Percentiles rank a stretch among this genome's conserved stretches.
These are phyloP conservation scores for Erucastrum elatum DNA, from an alignment of 345 rosid genomes.

Conservation along the genomic window DNA sequence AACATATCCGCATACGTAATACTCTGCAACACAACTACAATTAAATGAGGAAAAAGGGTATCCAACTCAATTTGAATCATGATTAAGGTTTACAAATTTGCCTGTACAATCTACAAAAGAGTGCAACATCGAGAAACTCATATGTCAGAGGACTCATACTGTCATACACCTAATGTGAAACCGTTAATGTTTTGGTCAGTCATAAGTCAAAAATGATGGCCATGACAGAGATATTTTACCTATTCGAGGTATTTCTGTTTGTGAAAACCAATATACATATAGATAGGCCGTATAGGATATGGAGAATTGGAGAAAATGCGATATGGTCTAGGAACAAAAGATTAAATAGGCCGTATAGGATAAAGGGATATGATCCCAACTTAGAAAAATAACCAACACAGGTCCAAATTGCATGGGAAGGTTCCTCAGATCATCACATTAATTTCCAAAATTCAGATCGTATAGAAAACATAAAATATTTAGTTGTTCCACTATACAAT, in stretches of 20 bases:
- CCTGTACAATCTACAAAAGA: not conserved
- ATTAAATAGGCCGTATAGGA: constrained; percentile 27
- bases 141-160: not conserved
- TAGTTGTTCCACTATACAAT: constrained; percentile 18
- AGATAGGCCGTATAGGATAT: constrained; percentile 20
- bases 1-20: not conserved
- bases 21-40: not conserved
- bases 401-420: constrained; percentile 29
- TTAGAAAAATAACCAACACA: constrained; percentile 2
- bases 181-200: not conserved
- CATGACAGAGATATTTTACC: constrained; percentile 1
- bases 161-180: not conserved
- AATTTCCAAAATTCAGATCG: not conserved
- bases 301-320: too few species aligned
- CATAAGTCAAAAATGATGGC: not conserved
- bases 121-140: not conserved
- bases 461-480: not conserved
- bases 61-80: not conserved
- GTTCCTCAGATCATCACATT: constrained; percentile 28
- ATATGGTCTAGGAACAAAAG: constrained; percentile 13
- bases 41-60: not conserved
- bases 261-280: not conserved
- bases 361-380: constrained; percentile 38
- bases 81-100: not conserved
- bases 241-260: not conserved